Conservation (phyloP, 2,329 filamentous ascomycete species). For the Aspergillus tamarii region DNA sequence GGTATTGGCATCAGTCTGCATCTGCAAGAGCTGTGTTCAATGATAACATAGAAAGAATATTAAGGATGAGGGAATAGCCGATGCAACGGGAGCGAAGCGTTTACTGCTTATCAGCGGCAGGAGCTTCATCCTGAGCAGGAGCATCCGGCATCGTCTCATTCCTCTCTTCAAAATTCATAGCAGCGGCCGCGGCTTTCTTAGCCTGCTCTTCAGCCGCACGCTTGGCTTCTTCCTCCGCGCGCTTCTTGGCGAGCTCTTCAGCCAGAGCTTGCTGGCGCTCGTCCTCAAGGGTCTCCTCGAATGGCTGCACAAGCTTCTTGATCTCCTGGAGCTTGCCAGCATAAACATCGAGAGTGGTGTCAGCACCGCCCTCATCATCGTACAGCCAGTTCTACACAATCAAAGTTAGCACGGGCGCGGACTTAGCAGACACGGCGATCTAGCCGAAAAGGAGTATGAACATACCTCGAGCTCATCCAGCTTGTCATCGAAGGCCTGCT, state of each 20-base stretch:
- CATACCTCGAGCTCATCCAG: constrained; percentile 69
- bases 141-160: constrained; percentile 62
- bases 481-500: constrained; percentile 55
- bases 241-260: constrained; percentile 64
- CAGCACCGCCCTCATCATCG: constrained; percentile 78
- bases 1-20: constrained; percentile 27
- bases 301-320: constrained; percentile 14
- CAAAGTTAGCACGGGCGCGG: neutral
- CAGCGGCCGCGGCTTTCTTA: constrained; percentile 54
- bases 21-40: constrained; percentile 17
- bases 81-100: constrained; percentile 5
- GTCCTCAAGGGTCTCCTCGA: constrained; percentile 59
- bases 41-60: constrained; percentile 12
- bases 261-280: constrained; percentile 75
- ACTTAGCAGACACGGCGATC: neutral
- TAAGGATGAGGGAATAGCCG: neutral
- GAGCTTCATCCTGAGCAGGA: constrained; percentile 39
- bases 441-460: neutral
- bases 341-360: constrained; percentile 91
- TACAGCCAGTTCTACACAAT: constrained; percentile 89
- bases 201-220: constrained; percentile 73
- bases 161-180: constrained; percentile 46
- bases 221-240: constrained; percentile 71
- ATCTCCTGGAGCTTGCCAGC: constrained; percentile 96
- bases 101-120: constrained; percentile 41